phyloP scores from a whole-genome alignment of 345 rosid species.

The Salix viminalis region DNA sequence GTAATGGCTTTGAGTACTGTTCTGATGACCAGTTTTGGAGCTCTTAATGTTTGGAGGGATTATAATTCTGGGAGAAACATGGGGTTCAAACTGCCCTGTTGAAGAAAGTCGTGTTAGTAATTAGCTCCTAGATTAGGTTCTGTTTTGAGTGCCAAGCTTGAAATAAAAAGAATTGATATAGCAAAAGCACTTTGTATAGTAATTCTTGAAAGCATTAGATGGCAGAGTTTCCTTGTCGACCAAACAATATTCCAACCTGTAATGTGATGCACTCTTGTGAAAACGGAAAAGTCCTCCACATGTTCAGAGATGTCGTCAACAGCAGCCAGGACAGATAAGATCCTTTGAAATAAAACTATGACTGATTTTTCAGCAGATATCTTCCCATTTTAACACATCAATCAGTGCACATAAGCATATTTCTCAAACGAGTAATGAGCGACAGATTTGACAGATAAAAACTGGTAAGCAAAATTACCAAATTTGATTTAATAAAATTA shows the following conservation, averaged over 20 bases:
- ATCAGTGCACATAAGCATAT: neutral
- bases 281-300: neutral
- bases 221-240: too few relatives aligned
- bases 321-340: neutral
- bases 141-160: neutral
- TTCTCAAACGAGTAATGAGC: neutral
- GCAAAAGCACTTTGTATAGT: neutral
- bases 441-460: neutral
- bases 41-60: constrained; percentile 60
- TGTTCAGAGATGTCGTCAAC: neutral
- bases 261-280: neutral
- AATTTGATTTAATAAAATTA: neutral
- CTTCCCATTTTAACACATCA: neutral
- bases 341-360: neutral
- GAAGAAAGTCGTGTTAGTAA: neutral
- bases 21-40: constrained; percentile 69
- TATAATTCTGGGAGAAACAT: constrained; percentile 51
- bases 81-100: constrained; percentile 76
- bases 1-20: constrained; percentile 80
- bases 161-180: neutral
- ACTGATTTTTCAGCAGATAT: neutral
- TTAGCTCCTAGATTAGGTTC: neutral
- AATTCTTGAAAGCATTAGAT: neutral
- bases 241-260: neutral
- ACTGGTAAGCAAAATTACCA: neutral